phyloP scores from a whole-genome alignment of 2,329 filamentous ascomycete species.

The Hypocreales sp. region DNA sequence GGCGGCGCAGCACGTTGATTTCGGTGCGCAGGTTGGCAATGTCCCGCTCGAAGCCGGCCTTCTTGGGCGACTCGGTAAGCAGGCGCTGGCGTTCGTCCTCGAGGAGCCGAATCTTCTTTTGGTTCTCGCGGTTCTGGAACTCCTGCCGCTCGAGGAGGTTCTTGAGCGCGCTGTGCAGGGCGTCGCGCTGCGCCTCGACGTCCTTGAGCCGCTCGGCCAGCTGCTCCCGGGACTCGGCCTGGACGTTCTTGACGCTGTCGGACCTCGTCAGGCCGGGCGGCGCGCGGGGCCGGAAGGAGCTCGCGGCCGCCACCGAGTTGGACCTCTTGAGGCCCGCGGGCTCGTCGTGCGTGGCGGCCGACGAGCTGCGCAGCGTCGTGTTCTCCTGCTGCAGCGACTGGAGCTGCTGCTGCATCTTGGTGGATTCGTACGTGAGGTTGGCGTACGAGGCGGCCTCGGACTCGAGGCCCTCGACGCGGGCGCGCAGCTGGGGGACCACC shows the following conservation, averaged over 20 bases:
- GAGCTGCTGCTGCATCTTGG: constrained; percentile 77
- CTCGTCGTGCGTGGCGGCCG: constrained; percentile 6
- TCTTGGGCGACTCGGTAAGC: constrained; percentile 50
- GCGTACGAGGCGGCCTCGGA: constrained; percentile 56
- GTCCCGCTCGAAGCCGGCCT: constrained; percentile 71
- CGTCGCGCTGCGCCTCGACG: constrained; percentile 84
- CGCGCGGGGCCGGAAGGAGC: constrained; percentile 23
- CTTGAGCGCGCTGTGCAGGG: constrained; percentile 74
- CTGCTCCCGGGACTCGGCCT: constrained; percentile 47
- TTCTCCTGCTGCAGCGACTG: constrained; percentile 55
- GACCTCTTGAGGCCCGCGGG: constrained; percentile 35
- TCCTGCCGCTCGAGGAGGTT: constrained; percentile 76
- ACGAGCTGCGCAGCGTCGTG: constrained; percentile 32
- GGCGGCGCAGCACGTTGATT: constrained; percentile 66
- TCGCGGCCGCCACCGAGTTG: constrained; percentile 51
- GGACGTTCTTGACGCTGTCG: constrained; percentile 34
- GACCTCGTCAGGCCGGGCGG: constrained; percentile 41
- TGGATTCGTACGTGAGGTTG: constrained; percentile 62
- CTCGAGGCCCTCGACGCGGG: constrained; percentile 66
- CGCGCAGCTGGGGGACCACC: constrained; percentile 62
- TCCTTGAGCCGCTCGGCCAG: constrained; percentile 75
- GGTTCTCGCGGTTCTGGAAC: constrained; percentile 66
- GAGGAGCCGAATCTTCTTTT: constrained; percentile 63
- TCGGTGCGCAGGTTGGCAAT: constrained; percentile 68
- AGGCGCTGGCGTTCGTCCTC: constrained; percentile 67